These are phyloP conservation scores for Alternaria rosae DNA, from an alignment of 2,329 filamentous ascomycete species.

Conservation along the genomic window DNA sequence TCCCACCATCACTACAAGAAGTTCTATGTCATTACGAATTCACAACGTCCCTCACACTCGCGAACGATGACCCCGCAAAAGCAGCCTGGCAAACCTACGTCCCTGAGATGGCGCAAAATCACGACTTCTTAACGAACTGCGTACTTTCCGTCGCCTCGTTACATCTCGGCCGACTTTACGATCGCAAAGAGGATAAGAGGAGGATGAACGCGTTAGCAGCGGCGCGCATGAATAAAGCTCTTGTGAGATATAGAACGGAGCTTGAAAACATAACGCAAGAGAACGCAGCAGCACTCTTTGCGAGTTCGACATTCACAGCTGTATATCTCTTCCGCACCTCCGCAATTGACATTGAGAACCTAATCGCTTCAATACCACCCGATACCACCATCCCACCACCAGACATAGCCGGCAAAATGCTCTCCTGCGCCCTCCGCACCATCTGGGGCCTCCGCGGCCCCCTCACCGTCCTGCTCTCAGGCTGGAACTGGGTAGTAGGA, in stretches of 20 bases:
- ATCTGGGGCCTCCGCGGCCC: constrained; percentile 45
- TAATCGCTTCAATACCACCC: constrained; percentile 32
- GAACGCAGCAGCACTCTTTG: constrained; percentile 54
- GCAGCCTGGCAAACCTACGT: constrained; percentile 43
- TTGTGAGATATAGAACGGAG: constrained; percentile 36
- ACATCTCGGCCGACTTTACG: constrained; percentile 53
- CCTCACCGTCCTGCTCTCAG: constrained; percentile 39
- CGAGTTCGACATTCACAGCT: constrained; percentile 39
- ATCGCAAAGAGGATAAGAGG: constrained; percentile 24
- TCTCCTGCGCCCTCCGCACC: constrained; percentile 32
- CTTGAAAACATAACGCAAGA: constrained; percentile 49
- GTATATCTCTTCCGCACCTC: constrained; percentile 47
- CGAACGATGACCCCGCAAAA: constrained; percentile 40
- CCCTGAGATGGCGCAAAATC: constrained; percentile 50
- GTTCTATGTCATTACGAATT: constrained; percentile 47
- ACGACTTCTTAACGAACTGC: constrained; percentile 56
- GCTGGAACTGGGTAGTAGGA: constrained; percentile 40
- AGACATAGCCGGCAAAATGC: constrained; percentile 37
- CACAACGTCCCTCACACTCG: constrained; percentile 41
- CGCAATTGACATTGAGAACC: constrained; percentile 39
- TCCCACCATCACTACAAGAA: constrained; percentile 34
- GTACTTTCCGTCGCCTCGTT: constrained; percentile 57
- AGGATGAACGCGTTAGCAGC: constrained; percentile 40
- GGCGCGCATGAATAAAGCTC: constrained; percentile 45
- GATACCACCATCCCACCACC: constrained; percentile 24